Percentiles rank a stretch among this genome's conserved stretches.
Evolutionary conservation across 2,329 filamentous ascomycete species (phyloP).

Genomic region (Stachybotrys elegans): DNA sequence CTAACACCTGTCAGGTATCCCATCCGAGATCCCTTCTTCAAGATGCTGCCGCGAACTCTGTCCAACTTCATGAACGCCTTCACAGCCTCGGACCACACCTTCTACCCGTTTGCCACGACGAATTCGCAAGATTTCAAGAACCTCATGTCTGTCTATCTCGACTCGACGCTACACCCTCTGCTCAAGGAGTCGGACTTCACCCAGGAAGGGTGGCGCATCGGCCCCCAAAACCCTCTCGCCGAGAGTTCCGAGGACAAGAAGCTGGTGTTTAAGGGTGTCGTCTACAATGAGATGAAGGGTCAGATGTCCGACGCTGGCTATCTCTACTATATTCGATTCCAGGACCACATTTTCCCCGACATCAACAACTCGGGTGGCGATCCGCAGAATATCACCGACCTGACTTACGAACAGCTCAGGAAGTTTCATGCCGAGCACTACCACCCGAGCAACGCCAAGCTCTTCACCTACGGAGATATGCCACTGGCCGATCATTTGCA

Average conservation of each 20-base stretch:
- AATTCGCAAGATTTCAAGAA: constrained; percentile 95
- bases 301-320: constrained; percentile 98
- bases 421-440: constrained; percentile 91
- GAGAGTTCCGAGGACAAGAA: constrained; percentile 54
- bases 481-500: constrained; percentile 74
- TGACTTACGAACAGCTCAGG: constrained; percentile 85
- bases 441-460: constrained; percentile 93
- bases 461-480: constrained; percentile 94
- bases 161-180: constrained; percentile 85
- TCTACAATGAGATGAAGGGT: constrained; percentile 99
- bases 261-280: constrained; percentile 92
- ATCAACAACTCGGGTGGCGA: constrained; percentile 97
- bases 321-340: constrained; percentile 90
- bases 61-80: constrained; percentile 99
- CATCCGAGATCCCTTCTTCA: constrained; percentile 99
- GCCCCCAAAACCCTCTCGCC: constrained; percentile 77
- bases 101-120: constrained; percentile 96
- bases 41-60: constrained; percentile 96
- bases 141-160: constrained; percentile 91
- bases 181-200: constrained; percentile 88
- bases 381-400: constrained; percentile 89
- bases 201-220: constrained; percentile 95
- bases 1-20: constrained; percentile 64
- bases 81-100: constrained; percentile 92
- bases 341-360: constrained; percentile 88